Base-by-base conservation (phyloP, 768 basidiomycete genomes). In the Kondoa subrosea region DNA sequence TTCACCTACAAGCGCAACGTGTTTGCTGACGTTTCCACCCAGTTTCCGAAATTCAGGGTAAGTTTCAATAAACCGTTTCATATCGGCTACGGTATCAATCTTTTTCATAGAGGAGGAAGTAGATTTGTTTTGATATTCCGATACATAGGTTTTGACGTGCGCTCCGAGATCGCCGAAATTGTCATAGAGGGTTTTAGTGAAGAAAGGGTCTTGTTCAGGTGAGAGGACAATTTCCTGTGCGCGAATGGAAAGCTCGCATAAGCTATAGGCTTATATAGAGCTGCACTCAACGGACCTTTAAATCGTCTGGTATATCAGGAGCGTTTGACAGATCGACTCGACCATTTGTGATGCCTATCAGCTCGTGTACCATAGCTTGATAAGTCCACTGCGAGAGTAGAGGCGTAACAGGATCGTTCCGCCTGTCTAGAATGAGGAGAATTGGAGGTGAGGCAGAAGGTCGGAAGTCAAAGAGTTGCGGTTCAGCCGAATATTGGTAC, bases 281-380 rank as follows among this genome's bases (percentile, higher is more conserved):
- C 83, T 71, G n/a, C n/a, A n/a, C n/a, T n/a, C n/a, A n/a, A n/a
- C n/a, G n/a, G 73, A 88, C 92, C 75, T 85, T 83, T 66, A 97
- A 81, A 76, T 99, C 95, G 30, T 88, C 85, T 62, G 82, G 79
- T 57, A 91, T 87, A 72, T 89, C 91, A 16, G 90, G 90, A 34
- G 92, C 89, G 69, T 83, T 79, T 70, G 83, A 84, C 58, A 93
- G 77, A 74, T 89, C 85, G 2, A 97, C 91, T 68, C 95, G 83
- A 25, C 93, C 93, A 75, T 96, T 97, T 70, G 88, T 85, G 59
- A 99, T 95, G 1, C 88, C 87, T 4, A 97, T 78, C 16, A 95
- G 80, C 76, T 97, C 95, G 74, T 99, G 95, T 0, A 97, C 95
- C 92, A 97, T 96, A 1, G 93, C 95, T 76, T 97, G 93, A 78